These are phyloP conservation scores for Aspergillus fischeri DNA, from an alignment of 2,329 filamentous ascomycete genomes.

Conservation along the genomic window DNA sequence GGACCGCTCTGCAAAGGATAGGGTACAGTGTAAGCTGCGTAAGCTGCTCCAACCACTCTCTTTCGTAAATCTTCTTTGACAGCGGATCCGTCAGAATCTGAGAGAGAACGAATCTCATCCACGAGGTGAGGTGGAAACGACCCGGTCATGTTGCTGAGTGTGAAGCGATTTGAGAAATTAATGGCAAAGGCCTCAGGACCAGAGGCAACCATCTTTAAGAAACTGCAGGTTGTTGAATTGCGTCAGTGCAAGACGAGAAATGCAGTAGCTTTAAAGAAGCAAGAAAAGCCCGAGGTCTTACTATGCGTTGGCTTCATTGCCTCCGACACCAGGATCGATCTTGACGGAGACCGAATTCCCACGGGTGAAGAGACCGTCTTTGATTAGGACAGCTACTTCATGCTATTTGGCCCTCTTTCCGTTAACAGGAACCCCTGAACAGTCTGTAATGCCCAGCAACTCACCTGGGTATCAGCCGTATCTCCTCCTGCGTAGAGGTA, in stretches of 20 bases:
- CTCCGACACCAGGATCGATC: conserved; percentile 43
- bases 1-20: conserved; percentile 53
- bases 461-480: conserved; percentile 44
- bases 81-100: conserved; percentile 24
- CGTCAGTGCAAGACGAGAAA: not conserved
- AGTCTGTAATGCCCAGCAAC: conserved; percentile 2
- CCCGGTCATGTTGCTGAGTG: conserved; percentile 62
- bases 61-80: conserved; percentile 24
- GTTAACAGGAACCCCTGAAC: not conserved
- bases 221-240: conserved; percentile 37
- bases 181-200: conserved; percentile 52
- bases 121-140: conserved; percentile 42
- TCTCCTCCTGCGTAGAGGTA: conserved; percentile 61
- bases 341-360: conserved; percentile 44
- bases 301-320: conserved; percentile 53
- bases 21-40: conserved; percentile 40
- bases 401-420: conserved; percentile 27
- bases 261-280: not conserved
- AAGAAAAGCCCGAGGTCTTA: conserved; percentile 29
- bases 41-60: conserved; percentile 25
- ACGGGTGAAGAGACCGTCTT: conserved; percentile 32
- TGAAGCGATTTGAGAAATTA: conserved; percentile 62
- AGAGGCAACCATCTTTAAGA: conserved; percentile 56
- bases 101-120: conserved; percentile 35
- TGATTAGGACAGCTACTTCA: conserved; percentile 39